Evolutionary conservation across 1,284 basidiomycete species (phyloP).

Genomic region (Cryptococcus sp.): DNA sequence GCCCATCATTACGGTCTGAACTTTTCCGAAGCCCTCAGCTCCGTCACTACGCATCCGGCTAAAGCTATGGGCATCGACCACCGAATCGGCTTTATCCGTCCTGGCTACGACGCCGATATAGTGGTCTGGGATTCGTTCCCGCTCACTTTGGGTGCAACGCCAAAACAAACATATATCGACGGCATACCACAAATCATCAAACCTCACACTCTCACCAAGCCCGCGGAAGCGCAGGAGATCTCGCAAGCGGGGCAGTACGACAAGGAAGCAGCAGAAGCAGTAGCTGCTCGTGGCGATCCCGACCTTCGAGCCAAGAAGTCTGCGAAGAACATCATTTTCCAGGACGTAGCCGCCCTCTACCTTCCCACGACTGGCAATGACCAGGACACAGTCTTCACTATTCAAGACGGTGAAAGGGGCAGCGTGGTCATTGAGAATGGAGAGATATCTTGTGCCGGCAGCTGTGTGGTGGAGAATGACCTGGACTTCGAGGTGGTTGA

Average conservation of each 20-base stretch:
- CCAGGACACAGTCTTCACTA: constrained; percentile 2
- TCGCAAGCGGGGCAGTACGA: constrained; percentile 40
- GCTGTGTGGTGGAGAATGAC: constrained; percentile 18
- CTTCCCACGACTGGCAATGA: constrained; percentile 4
- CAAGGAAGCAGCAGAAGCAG: constrained; percentile 43
- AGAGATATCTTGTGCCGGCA: constrained; percentile 49
- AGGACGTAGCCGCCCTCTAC: constrained; percentile 44
- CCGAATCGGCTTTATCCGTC: constrained; percentile 71
- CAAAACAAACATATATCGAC: constrained; percentile 63
- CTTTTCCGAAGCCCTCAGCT: constrained; percentile 52
- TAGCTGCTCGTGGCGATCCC: constrained; percentile 48
- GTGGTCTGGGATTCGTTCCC: constrained; percentile 89
- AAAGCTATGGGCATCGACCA: constrained; percentile 75
- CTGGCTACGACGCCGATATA: constrained; percentile 64
- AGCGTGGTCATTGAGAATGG: constrained; percentile 50
- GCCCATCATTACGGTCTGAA: constrained; percentile 69
- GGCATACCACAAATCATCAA: constrained; percentile 56
- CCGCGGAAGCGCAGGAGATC: constrained; percentile 44
- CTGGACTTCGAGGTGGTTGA: constrained; percentile 43
- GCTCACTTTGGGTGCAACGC: constrained; percentile 64
- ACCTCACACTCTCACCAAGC: constrained; percentile 44
- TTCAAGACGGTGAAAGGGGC: constrained; percentile 17
- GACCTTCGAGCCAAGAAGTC: constrained; percentile 40
- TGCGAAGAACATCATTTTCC: constrained; percentile 46
- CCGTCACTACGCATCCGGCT: constrained; percentile 78